phyloP scores from a whole-genome alignment of 2,329 filamentous ascomycete species.

The Verticillium klebahnii region DNA sequence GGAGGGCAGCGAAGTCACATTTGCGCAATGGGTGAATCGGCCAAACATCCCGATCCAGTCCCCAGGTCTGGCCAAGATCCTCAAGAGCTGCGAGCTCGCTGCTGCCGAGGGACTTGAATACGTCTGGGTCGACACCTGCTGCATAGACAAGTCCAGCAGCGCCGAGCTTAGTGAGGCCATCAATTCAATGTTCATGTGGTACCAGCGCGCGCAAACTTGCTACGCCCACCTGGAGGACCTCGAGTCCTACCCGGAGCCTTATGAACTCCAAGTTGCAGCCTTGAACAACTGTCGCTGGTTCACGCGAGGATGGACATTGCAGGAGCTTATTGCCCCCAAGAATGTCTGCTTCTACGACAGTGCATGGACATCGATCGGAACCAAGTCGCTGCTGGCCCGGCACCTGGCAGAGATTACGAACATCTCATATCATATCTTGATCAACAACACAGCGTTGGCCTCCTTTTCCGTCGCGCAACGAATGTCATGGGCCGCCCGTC shows the following conservation, averaged over 20 bases:
- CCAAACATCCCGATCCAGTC: background rate
- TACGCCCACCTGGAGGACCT: conserved; percentile 15
- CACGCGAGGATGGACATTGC: conserved; percentile 52
- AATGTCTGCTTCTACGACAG: conserved; percentile 22
- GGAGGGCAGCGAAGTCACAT: conserved; percentile 10
- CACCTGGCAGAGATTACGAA: background rate
- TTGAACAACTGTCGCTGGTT: conserved; percentile 22
- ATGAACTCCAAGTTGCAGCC: background rate
- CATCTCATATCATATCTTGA: background rate
- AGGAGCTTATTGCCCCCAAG: conserved; percentile 55
- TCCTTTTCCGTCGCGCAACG: conserved; percentile 7
- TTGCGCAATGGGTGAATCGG: background rate
- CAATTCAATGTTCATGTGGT: conserved; percentile 17
- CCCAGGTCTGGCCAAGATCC: conserved; percentile 8
- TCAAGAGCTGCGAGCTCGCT: conserved; percentile 4
- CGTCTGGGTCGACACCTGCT: conserved; percentile 16
- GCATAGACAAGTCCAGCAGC: conserved; percentile 16
- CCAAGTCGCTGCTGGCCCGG: conserved; percentile 10
- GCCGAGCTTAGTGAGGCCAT: conserved; percentile 14
- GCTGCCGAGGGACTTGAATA: conserved; percentile 4
- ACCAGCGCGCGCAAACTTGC: conserved; percentile 21
- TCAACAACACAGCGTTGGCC: background rate
- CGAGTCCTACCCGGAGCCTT: background rate
- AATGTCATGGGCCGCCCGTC: conserved; percentile 20
- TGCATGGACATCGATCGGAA: conserved; percentile 20